phyloP scores from a whole-genome alignment of 208 protist genomes.

The Trypanosoma lewisi region DNA sequence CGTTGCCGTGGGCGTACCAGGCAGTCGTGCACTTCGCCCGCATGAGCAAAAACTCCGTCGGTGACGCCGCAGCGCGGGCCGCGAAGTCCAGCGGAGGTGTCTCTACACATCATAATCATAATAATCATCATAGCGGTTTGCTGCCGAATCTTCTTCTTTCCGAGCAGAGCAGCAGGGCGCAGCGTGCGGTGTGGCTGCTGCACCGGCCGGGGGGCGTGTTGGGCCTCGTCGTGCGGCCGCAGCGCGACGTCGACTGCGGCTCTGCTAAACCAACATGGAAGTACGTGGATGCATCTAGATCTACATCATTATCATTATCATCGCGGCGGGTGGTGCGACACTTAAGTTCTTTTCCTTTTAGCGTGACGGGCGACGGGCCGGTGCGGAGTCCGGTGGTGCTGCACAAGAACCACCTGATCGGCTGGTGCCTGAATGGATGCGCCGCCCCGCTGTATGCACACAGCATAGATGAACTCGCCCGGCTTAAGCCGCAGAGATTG shows the following conservation, averaged over 20 bases:
- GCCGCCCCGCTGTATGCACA: constrained; percentile 70
- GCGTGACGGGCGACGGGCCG: constrained; percentile 2
- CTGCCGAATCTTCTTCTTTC: constrained; percentile 28
- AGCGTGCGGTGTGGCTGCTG: constrained; percentile 60
- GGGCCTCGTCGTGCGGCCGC: constrained; percentile 18
- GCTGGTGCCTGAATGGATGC: constrained; percentile 40
- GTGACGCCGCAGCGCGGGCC: neutral
- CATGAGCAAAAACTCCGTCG: neutral
- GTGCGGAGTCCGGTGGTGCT: constrained; percentile 34
- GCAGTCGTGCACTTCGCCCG: constrained; percentile 8
- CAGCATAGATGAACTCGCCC: constrained; percentile 47
- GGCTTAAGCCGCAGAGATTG: constrained; percentile 29
- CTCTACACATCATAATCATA: too few species aligned
- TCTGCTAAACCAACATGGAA: too few species aligned
- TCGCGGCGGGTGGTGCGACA: constrained; percentile 15
- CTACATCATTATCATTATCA: too few species aligned
- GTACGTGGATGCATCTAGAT: too few species aligned
- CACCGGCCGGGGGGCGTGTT: constrained; percentile 40
- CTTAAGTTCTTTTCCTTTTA: constrained; percentile 22
- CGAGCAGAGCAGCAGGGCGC: neutral
- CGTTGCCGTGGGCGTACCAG: constrained; percentile 20
- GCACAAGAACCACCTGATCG: constrained; percentile 75
- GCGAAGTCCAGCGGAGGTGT: neutral
- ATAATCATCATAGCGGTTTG: too few species aligned
- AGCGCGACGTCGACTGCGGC: neutral